Percentiles rank a stretch among this genome's conserved stretches.
phyloP scores from a whole-genome alignment of 108 stramenopile genomes.

The Asterionellopsis glacialis region DNA sequence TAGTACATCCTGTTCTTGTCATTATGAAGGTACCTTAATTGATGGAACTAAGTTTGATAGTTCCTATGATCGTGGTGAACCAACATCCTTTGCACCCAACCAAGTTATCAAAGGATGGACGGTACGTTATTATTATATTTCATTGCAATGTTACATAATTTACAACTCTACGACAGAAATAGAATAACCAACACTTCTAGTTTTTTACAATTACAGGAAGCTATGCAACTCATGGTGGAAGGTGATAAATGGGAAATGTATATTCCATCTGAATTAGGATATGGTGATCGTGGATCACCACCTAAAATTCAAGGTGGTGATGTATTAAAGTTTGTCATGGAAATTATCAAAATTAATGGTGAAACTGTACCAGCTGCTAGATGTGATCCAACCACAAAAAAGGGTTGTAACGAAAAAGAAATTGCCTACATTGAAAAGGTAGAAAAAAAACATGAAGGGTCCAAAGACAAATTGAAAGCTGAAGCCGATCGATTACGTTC shows the following conservation, averaged over 20 bases:
- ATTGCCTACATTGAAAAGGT: slow-evolving; percentile 59
- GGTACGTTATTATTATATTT: too few relatives aligned
- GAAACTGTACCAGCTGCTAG: slow-evolving; percentile 46
- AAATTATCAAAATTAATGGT: slow-evolving; percentile 80
- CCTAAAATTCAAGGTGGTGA: slow-evolving; percentile 70
- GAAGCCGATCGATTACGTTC: slow-evolving; percentile 42
- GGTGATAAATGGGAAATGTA: slow-evolving; percentile 92
- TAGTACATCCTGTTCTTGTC: slow-evolving; percentile 74
- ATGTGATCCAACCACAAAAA: slow-evolving; percentile 35
- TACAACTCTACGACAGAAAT: too few relatives aligned
- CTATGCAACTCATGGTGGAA: slow-evolving; percentile 94
- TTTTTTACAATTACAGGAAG: slow-evolving; percentile 34
- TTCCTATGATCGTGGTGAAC: slow-evolving; percentile 77
- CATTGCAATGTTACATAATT: too few relatives aligned
- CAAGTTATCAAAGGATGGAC: slow-evolving; percentile 86
- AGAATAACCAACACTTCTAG: not conserved
- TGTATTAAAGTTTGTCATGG: slow-evolving; percentile 86
- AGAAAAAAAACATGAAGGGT: slow-evolving; percentile 27
- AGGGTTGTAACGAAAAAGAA: slow-evolving; percentile 63
- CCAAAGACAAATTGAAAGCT: slow-evolving; percentile 25
- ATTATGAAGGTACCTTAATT: slow-evolving; percentile 86
- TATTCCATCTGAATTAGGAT: slow-evolving; percentile 90
- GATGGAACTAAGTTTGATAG: slow-evolving; percentile 89
- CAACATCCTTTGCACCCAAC: slow-evolving; percentile 86
- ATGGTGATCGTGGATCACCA: slow-evolving; percentile 78